A percentile compares a stretch with the other conserved stretches of the same genome.
Conservation (phyloP, 192 early-diverging fungal genomes). For the Rhizophagus prolifer region DNA sequence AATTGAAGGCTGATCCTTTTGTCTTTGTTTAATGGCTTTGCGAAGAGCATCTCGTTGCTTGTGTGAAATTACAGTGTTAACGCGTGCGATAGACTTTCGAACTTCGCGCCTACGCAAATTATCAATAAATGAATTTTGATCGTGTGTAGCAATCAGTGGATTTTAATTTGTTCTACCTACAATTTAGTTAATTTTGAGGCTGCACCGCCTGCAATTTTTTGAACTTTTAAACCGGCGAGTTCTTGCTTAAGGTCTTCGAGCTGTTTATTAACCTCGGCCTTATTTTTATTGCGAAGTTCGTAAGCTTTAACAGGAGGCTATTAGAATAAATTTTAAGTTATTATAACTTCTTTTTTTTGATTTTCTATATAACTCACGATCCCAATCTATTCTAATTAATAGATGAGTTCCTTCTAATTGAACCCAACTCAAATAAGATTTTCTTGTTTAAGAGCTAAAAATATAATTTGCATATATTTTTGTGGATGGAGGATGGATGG, state of each 20-base stretch:
- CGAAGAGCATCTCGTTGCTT: constrained; percentile 87
- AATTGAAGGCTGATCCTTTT: too few relatives aligned
- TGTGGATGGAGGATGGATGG: background rate
- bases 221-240: constrained; percentile 89
- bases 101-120: constrained; percentile 61
- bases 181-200: constrained; percentile 81
- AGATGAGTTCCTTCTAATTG: background rate
- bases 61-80: constrained; percentile 95
- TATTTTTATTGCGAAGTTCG: constrained; percentile 93
- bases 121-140: background rate
- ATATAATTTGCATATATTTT: too few relatives aligned
- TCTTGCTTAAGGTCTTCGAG: constrained; percentile 95
- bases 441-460: background rate
- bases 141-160: background rate
- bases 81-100: constrained; percentile 92
- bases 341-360: too few relatives aligned
- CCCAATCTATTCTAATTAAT: background rate
- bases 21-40: constrained; percentile 68
- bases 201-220: constrained; percentile 84
- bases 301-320: constrained; percentile 81
- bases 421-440: background rate
- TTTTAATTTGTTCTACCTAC: constrained; percentile 46
- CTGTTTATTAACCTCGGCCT: constrained; percentile 86
- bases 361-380: background rate
- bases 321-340: background rate